Evolutionary conservation across 208 protist species (phyloP).

Genomic region (Trypanosoma platydactyli): DNA sequence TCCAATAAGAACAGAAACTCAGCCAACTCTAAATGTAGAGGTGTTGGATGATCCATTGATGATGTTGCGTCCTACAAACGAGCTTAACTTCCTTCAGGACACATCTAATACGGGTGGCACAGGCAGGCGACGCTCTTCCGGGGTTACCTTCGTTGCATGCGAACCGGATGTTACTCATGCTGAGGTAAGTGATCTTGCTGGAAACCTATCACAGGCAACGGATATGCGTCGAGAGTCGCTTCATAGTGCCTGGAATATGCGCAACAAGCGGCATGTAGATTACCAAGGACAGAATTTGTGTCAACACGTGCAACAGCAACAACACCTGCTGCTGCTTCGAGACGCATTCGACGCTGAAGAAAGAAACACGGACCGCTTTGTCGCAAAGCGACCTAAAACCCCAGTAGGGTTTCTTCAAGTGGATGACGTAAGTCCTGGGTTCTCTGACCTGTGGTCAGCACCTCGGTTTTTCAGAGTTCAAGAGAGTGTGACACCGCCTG

Average conservation of each 20-base stretch:
- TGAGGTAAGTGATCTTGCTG: neutral
- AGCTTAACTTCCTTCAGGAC: neutral
- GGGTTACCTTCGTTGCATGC: conserved; percentile 12
- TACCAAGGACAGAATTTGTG: neutral
- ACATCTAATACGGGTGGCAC: no score
- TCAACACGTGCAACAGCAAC: conserved; percentile 7
- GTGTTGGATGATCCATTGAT: neutral
- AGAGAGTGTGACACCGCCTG: conserved; percentile 7
- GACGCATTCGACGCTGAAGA: neutral
- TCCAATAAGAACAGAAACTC: neutral
- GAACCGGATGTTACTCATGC: neutral
- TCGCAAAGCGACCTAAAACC: conserved; percentile 5
- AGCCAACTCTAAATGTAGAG: neutral
- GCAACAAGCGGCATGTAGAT: conserved; percentile 9
- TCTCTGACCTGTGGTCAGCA: neutral
- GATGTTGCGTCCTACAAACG: neutral
- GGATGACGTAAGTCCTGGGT: neutral
- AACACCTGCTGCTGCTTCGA: neutral
- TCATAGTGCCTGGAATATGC: conserved; percentile 1
- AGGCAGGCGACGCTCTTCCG: neutral
- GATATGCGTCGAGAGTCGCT: neutral
- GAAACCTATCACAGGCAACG: neutral
- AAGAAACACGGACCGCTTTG: conserved; percentile 6
- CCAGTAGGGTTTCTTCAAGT: neutral
- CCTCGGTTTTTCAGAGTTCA: neutral